Base-by-base conservation (phyloP, 2,329 filamentous ascomycete species). In the Aspergillus luchuensis region DNA sequence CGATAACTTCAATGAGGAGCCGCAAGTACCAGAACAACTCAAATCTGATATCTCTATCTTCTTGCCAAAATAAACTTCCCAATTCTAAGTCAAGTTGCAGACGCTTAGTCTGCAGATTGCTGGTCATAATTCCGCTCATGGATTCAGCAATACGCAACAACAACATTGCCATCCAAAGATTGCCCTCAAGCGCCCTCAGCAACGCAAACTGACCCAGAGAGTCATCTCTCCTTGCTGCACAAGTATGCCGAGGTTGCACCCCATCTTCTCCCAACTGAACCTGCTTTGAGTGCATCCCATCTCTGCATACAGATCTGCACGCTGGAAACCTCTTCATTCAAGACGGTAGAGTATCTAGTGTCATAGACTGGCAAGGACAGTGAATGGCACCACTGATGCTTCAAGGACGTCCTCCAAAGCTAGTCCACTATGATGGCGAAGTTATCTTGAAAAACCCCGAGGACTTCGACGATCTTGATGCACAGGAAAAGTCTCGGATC, bases 341-440 rank as follows among this genome's bases (percentile, higher is more conserved):
- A 28, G 36, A 75, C n/a, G 62, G 71, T 23, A 66, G 63, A 47
- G 73, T 81, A 39, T 74, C 74, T 7, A 70, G 73, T 54, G 55
- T 81, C 5, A 79, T 81, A 55, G 76, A 81, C 65, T 81, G 78
- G 77, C 74, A 80, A 64, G 70, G 72, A 17, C 66, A 58, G 10
- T 79, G 72, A 65, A 66, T 67, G 17, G 69, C 54, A 1, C 72
- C 67, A 33, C 61, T 72, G 17, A 66, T 71, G 25, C 66, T 69
- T 30, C 66, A 67, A 61, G 67, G 65, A 1, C 63, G 60, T 11
- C 68, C 63, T 43, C 57, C 69, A 17, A 41, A 61, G 19, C 56
- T 73, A 8, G 58, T 74, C 6, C 63, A 70, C 43, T 72, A 74
- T 57, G 56, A 68, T 47, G 67, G 67, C 8, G 64, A 67, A 21